A percentile compares a stretch with the other conserved stretches of the same genome.
Evolutionary conservation across 2,329 filamentous ascomycete genomes (phyloP).

Genomic region (Talaromyces sp.): DNA sequence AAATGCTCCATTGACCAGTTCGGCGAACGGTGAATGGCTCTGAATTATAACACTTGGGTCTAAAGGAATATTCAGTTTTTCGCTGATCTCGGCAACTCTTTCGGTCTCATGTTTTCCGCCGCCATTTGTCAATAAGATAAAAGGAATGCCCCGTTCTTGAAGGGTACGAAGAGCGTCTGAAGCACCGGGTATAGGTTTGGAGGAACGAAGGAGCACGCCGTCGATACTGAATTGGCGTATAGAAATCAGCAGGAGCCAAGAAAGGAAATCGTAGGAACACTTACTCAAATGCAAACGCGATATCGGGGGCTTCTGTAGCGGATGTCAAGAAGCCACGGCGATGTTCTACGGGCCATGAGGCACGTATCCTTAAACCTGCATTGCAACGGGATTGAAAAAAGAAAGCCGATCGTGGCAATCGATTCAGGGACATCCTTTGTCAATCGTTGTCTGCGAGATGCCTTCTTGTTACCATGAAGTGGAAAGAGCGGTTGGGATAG

Average conservation of each 20-base stretch:
- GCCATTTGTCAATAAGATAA: conserved; percentile 93
- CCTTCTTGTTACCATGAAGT: neutral
- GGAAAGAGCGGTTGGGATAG: neutral
- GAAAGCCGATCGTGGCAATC: conserved; percentile 2
- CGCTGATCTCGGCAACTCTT: conserved; percentile 64
- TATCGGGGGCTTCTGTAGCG: conserved; percentile 32
- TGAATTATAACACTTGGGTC: conserved; percentile 71
- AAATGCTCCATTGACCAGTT: conserved; percentile 58
- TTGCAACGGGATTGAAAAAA: neutral
- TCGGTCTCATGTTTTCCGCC: conserved; percentile 77
- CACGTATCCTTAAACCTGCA: neutral
- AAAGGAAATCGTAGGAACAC: conserved; percentile 14
- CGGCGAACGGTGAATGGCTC: conserved; percentile 83
- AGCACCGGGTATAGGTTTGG: conserved; percentile 73
- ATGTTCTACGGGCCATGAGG: neutral
- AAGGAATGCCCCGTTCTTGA: conserved; percentile 70
- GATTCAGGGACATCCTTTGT: conserved; percentile 5
- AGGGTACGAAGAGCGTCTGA: conserved; percentile 67
- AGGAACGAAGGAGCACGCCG: conserved; percentile 84
- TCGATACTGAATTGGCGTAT: conserved; percentile 60
- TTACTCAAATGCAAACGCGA: conserved; percentile 46
- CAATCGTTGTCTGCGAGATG: neutral
- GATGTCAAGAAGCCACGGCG: conserved; percentile 27
- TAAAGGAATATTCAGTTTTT: conserved; percentile 60
- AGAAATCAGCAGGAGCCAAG: conserved; percentile 11